Evolutionary conservation across 306 rosid genomes (phyloP), one percentile per base, ranked within the genome.

Genomic region (Medicago ruthenica): DNA sequence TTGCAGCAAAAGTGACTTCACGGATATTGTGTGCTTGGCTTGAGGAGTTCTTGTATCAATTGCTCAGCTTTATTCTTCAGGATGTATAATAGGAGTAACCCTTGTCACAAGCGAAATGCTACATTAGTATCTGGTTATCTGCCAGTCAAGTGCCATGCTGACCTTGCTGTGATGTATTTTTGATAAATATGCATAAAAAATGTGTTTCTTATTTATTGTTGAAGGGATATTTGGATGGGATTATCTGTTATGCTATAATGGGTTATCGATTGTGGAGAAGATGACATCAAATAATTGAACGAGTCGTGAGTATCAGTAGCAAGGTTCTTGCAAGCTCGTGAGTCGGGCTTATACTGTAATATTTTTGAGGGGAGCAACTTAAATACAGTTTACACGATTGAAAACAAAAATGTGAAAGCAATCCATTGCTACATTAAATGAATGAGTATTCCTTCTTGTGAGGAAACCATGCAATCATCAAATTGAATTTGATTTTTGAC

Each of bases 51-150:
- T 66, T 41, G 69, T 64, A 73, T 54, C 59, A 20, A 13, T 69
- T 70, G 68, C 81, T 77, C 76, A 77, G 77, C 53, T 63, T 81
- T 74, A 74, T 81, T 78, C 72, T 81, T 74, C 83, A 70, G 83
- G 83, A 57, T 72, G 60, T 73, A 77, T 54, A 54, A 60, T 57
- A 70, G 79, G 78, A 77, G 81, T 68, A 65, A 65, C 76, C 71
- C 62, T 80, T 42, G 34, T 47, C 68, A 55, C 82, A n/a, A 42
- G 67, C 60, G 48, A 64, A 51, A 70, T 73, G 71, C 79, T 73
- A 53, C 55, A 42, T 58, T 37, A 50, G 40, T 68, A 53, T 74
- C 72, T 58, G 75, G 63, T 61, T 68, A 53, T 74, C 71, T 58
- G 74, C 72, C 66, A 51, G 10, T 81, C 67, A 70, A 58, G 54